Evolutionary conservation across 2,329 filamentous ascomycete species (phyloP).

Genomic region (Chrysoporthe puriensis): DNA sequence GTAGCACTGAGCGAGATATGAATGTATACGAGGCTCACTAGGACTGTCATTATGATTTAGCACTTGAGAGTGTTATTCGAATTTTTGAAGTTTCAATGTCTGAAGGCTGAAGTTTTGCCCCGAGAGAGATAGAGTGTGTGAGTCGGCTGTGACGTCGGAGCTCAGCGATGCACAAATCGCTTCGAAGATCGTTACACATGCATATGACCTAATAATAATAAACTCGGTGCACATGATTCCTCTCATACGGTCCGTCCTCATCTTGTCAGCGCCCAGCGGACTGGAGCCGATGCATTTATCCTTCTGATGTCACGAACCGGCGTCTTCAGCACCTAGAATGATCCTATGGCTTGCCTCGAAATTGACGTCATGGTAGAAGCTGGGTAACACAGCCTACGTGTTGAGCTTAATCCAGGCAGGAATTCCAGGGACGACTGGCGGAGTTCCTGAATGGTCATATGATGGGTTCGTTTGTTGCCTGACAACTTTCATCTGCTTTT

Average conservation of each 20-base stretch:
- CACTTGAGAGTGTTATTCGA: neutral
- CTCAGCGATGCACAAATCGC: neutral
- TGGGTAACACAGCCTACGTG: neutral
- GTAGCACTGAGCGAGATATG: neutral
- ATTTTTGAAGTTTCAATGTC: neutral
- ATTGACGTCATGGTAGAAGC: neutral
- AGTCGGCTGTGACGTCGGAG: neutral
- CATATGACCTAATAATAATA: neutral
- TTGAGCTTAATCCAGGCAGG: neutral
- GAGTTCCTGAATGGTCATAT: neutral
- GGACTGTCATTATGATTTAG: neutral
- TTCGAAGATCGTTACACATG: neutral
- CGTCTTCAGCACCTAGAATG: neutral
- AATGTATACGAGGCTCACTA: neutral
- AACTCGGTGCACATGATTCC: neutral
- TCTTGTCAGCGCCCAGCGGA: neutral
- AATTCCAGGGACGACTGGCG: no score
- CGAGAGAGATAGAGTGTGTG: neutral
- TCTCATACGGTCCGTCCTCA: neutral
- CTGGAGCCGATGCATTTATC: constrained; percentile 9
- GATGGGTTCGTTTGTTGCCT: neutral
- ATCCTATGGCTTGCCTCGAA: neutral
- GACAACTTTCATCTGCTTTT: neutral
- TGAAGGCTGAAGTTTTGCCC: neutral
- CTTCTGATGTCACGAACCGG: neutral